Conservation (phyloP, 495 filamentous ascomycete species). For the Staphylotrichum tortipilum region DNA sequence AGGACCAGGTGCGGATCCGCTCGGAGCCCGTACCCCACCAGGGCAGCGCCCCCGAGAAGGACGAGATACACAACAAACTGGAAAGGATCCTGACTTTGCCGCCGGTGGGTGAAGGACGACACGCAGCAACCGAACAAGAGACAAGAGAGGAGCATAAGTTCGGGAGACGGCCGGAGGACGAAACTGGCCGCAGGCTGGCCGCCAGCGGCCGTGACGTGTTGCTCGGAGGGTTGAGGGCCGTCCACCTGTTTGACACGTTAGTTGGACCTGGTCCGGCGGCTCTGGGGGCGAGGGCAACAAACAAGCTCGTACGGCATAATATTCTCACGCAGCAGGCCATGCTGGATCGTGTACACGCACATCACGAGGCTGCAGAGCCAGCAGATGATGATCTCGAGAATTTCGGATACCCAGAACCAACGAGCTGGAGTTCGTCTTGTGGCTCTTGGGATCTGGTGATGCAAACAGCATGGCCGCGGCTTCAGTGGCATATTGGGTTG, state of each 20-base stretch:
- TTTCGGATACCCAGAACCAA: conserved; percentile 7
- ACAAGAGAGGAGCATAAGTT: conserved; percentile 36
- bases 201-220: no score
- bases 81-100: conserved; percentile 31
- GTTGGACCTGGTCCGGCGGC: no score
- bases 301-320: no score
- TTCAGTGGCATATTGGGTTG: conserved; percentile 14
- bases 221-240: no score
- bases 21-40: conserved; percentile 24
- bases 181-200: conserved; percentile 3
- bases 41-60: conserved; percentile 22
- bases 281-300: no score
- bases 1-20: conserved; percentile 33
- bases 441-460: background rate
- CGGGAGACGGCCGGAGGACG: conserved; percentile 26
- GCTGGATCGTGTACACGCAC: conserved; percentile 18
- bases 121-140: conserved; percentile 38
- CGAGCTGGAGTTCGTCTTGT: background rate
- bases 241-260: no score
- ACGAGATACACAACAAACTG: conserved; percentile 32
- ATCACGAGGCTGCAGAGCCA: conserved; percentile 19
- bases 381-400: conserved; percentile 14
- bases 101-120: conserved; percentile 36
- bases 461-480: conserved; percentile 8
- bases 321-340: no score